A percentile compares a stretch with the other conserved stretches of the same genome.
Evolutionary conservation across 2,329 filamentous ascomycete species (phyloP).

Genomic region (Magnaporthiopsis poae): DNA sequence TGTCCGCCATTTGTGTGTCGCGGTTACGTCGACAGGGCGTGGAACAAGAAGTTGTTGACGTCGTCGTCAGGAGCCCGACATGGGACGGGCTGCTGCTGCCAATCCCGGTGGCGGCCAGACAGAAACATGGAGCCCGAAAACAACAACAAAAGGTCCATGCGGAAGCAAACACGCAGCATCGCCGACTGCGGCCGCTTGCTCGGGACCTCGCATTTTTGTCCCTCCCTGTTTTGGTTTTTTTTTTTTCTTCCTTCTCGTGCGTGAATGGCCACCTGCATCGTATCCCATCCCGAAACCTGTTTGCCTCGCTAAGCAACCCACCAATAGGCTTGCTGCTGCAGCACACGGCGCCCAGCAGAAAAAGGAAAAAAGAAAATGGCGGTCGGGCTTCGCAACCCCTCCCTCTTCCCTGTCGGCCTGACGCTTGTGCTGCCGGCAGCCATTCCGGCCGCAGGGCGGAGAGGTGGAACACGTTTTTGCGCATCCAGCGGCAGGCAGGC

Average conservation of each 20-base stretch:
- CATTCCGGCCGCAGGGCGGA: not conserved
- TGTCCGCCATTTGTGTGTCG: not conserved
- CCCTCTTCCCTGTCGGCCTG: too few relatives aligned
- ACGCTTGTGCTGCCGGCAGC: not conserved
- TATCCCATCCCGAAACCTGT: not conserved
- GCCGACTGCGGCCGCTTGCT: not conserved
- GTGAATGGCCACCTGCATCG: not conserved
- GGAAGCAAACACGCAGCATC: not conserved
- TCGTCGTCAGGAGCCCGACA: not conserved
- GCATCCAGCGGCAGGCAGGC: not conserved
- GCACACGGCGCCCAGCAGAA: too few relatives aligned
- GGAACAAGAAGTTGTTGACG: not conserved
- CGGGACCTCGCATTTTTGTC: not conserved
- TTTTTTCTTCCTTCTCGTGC: not conserved
- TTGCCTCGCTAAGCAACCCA: not conserved
- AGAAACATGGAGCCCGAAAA: not conserved
- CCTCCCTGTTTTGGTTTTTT: too few relatives aligned
- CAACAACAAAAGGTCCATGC: not conserved
- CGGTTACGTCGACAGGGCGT: not conserved
- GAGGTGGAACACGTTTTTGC: not conserved
- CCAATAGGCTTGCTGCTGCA: not conserved
- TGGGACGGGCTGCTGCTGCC: not conserved
- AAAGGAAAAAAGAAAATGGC: not conserved
- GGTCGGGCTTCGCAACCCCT: not conserved
- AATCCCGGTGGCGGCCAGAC: not conserved